Conservation (phyloP, 805 yeast genomes). For the Hermanozyma aechmeae region DNA sequence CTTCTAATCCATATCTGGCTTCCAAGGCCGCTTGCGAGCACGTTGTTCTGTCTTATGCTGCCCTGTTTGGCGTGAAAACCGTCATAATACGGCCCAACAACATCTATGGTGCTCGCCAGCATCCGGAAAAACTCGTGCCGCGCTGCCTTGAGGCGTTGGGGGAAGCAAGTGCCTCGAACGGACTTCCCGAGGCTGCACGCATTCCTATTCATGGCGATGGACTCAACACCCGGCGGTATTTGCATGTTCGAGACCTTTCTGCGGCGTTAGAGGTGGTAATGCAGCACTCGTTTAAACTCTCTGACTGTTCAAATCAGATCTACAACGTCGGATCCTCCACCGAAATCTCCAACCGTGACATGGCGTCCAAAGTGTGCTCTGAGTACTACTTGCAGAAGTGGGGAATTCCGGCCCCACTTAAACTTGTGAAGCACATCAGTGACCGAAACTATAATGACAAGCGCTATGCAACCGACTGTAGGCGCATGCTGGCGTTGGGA, state of each 20-base stretch:
- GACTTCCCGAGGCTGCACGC: slow-evolving; percentile 5
- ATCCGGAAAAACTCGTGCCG: slow-evolving; percentile 45
- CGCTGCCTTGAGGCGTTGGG: slow-evolving; percentile 6
- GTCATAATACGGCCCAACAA: slow-evolving; percentile 40
- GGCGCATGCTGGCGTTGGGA: slow-evolving; percentile 18
- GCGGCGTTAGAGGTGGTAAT: slow-evolving; percentile 27
- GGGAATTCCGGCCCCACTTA: slow-evolving; percentile 1
- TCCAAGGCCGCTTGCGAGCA: slow-evolving; percentile 47
- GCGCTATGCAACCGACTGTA: slow-evolving; percentile 15
- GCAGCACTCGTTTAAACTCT: too few species aligned
- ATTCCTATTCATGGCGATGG: slow-evolving; percentile 44
- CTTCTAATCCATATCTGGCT: slow-evolving; percentile 51
- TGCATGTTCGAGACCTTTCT: slow-evolving; percentile 35
- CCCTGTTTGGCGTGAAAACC: slow-evolving; percentile 33
- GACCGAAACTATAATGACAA: slow-evolving; percentile 27
- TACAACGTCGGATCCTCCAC: slow-evolving; percentile 11
- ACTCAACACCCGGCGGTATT: slow-evolving; percentile 29
- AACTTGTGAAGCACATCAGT: slow-evolving; percentile 13
- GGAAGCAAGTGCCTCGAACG: not conserved
- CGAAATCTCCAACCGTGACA: slow-evolving; percentile 9
- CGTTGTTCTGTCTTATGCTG: slow-evolving; percentile 34
- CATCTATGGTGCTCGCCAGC: slow-evolving; percentile 45
- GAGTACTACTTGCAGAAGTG: slow-evolving; percentile 4
- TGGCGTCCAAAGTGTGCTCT: slow-evolving; percentile 15
- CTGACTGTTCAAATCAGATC: too few species aligned